These are phyloP conservation scores for Alternaria infectoria DNA, from an alignment of 2,329 filamentous ascomycete genomes.

Conservation along the genomic window DNA sequence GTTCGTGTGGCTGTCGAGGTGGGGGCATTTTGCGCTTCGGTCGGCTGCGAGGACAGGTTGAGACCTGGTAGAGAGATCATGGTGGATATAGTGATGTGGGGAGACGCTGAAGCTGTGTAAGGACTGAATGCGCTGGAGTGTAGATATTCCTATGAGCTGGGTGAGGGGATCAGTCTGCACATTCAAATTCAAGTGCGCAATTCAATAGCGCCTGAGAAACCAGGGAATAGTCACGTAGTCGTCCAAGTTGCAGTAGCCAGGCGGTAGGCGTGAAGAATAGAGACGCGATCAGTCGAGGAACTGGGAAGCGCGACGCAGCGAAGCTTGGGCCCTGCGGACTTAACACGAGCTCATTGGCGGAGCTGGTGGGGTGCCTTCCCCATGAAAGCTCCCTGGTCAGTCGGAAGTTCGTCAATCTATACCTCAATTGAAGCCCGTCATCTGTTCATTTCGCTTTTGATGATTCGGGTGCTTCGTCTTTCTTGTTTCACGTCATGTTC, in stretches of 20 bases:
- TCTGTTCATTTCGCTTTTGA: background rate
- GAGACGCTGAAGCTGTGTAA: background rate
- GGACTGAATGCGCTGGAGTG: background rate
- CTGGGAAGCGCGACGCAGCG: background rate
- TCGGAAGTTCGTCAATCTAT: slow-evolving; percentile 5
- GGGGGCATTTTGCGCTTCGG: slow-evolving; percentile 31
- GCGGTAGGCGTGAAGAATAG: background rate
- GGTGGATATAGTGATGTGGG: background rate
- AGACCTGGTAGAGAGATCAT: slow-evolving; percentile 56
- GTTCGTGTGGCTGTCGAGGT: slow-evolving; percentile 38
- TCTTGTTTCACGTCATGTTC: background rate
- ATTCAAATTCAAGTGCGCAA: background rate
- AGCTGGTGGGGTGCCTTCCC: slow-evolving; percentile 10
- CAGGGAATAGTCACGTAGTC: background rate
- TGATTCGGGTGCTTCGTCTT: background rate
- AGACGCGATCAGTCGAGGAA: background rate
- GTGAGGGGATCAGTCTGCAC: background rate
- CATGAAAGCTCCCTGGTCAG: slow-evolving; percentile 24
- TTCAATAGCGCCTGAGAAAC: background rate
- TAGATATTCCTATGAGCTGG: background rate
- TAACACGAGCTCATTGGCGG: slow-evolving; percentile 20
- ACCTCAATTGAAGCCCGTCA: slow-evolving; percentile 3
- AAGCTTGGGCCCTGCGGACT: slow-evolving; percentile 18
- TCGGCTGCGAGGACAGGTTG: slow-evolving; percentile 47
- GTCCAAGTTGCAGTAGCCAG: background rate